Evolutionary conservation across 495 filamentous ascomycete species (phyloP), one percentile per base, ranked within the genome.

Genomic region (Filosporella fistucella): DNA sequence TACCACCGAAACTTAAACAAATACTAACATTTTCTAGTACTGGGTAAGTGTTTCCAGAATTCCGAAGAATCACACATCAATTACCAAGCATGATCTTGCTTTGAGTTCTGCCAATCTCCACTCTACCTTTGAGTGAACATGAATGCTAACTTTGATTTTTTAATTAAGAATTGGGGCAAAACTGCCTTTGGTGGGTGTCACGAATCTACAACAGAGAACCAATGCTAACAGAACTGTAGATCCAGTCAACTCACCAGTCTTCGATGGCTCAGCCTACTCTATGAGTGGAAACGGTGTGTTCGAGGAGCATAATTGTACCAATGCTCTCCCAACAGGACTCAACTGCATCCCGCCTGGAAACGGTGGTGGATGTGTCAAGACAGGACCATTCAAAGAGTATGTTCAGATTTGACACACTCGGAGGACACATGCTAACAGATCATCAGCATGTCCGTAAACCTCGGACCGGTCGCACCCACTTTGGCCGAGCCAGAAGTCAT

Each of bases 281-380:
- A 68, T 88, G 60, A 74, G 75, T 29, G 80, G 82, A 35, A 83
- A 88, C 55, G 84, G 82, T 17, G 68, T 54, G 10, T 67, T 58
- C 48, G 62, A 80, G 43, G 56, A 67, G 38, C 50, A 54, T 29
- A 48, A 51, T 43, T 50, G 50, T 39, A 54, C 50, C 37, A 29
- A 50, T 6, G 46, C 45, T 18, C 32, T 49, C 57, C 42, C 49
- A 22, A 48, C 44, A 24, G 55, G 62, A 1, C 42, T 66, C 10
- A 51, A 50, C 34, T 58, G 51, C 23, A 48, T 58, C 20, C 56
- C 52, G 2, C 55, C 73, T 1, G 81, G 76, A 22, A 69, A 61
- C 2, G 85, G 85, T 13, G 85, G 84, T 16, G 85, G 85, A 4
- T 88, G 83, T 53, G 69, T 88, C 12, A 63, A 59, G 3, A 68